phyloP scores from a whole-genome alignment of 495 filamentous ascomycete species.

The Aspergillus heteromorphus region DNA sequence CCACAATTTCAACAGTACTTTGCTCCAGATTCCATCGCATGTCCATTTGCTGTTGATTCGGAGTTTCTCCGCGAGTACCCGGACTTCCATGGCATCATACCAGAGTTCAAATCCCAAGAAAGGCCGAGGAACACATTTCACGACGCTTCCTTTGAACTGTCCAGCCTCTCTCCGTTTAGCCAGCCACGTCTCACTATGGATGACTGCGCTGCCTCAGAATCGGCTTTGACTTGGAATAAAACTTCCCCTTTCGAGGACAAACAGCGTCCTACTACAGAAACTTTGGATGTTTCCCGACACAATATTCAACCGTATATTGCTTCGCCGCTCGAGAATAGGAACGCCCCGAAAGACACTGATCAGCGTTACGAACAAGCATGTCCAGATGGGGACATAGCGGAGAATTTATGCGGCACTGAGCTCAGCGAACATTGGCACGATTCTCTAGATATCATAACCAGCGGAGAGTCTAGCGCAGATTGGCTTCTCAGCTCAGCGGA shows the following conservation, averaged over 20 bases:
- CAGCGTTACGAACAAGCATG: not conserved
- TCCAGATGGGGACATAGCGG: not conserved
- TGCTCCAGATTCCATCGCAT: not conserved
- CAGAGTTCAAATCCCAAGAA: not conserved
- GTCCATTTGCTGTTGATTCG: not conserved
- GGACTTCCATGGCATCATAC: not conserved
- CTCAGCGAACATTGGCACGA: not conserved
- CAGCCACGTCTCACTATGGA: not conserved
- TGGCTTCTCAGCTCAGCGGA: not conserved
- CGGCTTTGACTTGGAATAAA: not conserved
- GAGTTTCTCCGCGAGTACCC: not conserved
- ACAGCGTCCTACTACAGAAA: not conserved
- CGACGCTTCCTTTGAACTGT: not conserved
- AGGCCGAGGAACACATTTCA: not conserved
- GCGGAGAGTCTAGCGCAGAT: not conserved
- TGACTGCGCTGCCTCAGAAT: not conserved
- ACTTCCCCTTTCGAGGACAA: not conserved
- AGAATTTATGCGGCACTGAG: not conserved
- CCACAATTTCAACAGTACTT: not conserved
- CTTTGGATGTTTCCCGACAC: not conserved
- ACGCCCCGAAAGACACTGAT: not conserved
- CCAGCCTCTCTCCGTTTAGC: not conserved
- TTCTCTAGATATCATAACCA: not conserved
- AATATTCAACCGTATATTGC: not conserved
- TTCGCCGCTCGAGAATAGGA: not conserved